Conservation (phyloP, 495 filamentous ascomycete species). For the Podospora pseudopauciseta region DNA sequence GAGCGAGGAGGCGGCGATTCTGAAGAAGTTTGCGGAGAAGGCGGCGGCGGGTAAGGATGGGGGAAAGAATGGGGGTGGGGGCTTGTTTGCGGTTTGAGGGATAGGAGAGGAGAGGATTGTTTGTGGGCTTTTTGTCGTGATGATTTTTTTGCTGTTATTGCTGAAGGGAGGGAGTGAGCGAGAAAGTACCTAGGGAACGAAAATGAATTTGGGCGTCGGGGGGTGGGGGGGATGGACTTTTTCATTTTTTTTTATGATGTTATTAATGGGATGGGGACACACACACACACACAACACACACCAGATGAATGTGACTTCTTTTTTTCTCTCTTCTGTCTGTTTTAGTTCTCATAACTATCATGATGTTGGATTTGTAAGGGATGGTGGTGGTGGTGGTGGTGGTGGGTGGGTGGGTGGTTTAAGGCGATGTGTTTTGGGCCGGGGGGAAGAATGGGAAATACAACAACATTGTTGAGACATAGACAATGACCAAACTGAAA, state of each 20-base stretch:
- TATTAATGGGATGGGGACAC: background rate
- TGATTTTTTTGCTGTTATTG: background rate
- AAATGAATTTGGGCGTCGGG: background rate
- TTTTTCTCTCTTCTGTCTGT: no score
- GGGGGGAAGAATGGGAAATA: no score
- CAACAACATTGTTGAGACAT: background rate
- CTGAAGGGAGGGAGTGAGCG: background rate
- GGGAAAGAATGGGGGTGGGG: background rate
- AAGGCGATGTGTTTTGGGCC: no score
- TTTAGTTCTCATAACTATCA: no score
- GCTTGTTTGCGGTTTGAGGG: constrained; percentile 2
- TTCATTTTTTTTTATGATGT: background rate
- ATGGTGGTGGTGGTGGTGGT: no score
- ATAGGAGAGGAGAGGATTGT: background rate
- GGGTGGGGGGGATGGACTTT: background rate
- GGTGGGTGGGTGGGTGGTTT: no score
- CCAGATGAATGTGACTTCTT: no score
- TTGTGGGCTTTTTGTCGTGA: background rate
- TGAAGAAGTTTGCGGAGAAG: background rate
- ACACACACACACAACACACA: background rate
- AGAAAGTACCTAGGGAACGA: background rate
- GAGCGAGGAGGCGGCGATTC: background rate
- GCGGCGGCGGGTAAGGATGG: background rate
- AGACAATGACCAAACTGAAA: constrained; percentile 3
- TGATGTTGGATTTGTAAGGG: no score